Evolutionary conservation across 352 stramenopile genomes (phyloP), one percentile per base, ranked within the genome.

Genomic region (Phytopythium montanum): DNA sequence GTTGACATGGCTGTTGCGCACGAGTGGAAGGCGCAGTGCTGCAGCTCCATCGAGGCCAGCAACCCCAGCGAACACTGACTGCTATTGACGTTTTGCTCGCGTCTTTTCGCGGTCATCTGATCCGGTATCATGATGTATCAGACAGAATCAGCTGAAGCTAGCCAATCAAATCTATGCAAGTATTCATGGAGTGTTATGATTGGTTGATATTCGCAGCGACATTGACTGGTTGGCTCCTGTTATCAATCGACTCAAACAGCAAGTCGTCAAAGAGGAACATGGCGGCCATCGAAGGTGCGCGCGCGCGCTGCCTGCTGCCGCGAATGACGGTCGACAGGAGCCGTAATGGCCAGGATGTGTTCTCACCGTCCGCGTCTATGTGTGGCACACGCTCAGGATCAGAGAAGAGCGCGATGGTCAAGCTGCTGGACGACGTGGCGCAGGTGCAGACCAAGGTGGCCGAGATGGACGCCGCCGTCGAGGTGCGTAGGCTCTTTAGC

Each of bases 401-500:
- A 79, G 78, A 69, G 33, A 76, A 76, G 39, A 66, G 68, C 34
- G 55, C 62, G 23, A 78, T 90, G 52, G 59, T 74, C 41, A 79
- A 78, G 65, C 62, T 90, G 23, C 70, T 75, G 60, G 75, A 82
- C 25, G 79, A 91, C 28, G 65, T 78, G 31, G 42, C 60, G 48
- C 79, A 88, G 68, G 74, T 91, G 54, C 68, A 71, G 25, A 67
- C 69, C 29, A 91, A 91, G 58, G 69, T 89, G 51, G 36, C 62
- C 14, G 72, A 72, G 16, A 61, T 91, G 36, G 63, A 73, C 46
- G 55, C 54, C 25, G 68, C 69, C 16, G 62, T 88, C n/a, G 62
- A 77, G 61, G 81, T 90, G 42, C 39, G 69, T 68, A 29, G 3
- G 1, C 26, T 23, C 52, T 14, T 36, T 6, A 25, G 42, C 14